Percentiles rank a stretch among this genome's conserved stretches.
These are phyloP conservation scores for Saccharomycopsis selenospora DNA, from an alignment of 805 yeast genomes.

Conservation along the genomic window DNA sequence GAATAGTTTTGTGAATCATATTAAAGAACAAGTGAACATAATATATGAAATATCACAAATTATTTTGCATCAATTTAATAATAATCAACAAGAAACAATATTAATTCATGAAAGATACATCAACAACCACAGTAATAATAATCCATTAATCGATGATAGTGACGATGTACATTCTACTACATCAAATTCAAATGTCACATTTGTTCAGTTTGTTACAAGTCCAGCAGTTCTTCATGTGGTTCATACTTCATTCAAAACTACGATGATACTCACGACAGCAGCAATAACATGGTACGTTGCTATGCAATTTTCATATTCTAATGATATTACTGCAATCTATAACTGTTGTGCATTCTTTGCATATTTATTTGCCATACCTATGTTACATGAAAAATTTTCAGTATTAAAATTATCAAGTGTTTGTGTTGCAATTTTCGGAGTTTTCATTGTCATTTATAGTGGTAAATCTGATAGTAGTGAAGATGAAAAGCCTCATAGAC, in stretches of 20 bases:
- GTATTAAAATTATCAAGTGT: conserved; percentile 63
- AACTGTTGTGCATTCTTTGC: conserved; percentile 89
- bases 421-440: conserved; percentile 64
- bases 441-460: conserved; percentile 68
- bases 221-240: conserved; percentile 41
- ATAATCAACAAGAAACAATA: neutral
- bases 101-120: neutral
- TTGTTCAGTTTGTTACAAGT: neutral
- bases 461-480: conserved; percentile 29
- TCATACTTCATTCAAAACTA: conserved; percentile 36
- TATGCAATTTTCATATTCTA: conserved; percentile 70
- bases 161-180: neutral
- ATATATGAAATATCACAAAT: neutral
- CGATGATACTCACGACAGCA: conserved; percentile 59
- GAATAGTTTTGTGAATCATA: neutral
- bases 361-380: conserved; percentile 71
- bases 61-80: neutral
- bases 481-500: conserved; percentile 46
- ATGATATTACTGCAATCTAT: conserved; percentile 85
- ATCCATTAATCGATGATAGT: neutral
- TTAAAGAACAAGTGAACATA: neutral
- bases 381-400: conserved; percentile 59
- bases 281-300: conserved; percentile 85
- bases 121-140: neutral
- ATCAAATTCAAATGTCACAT: neutral